Evolutionary conservation across 2,329 filamentous ascomycete species (phyloP), one percentile per base, ranked within the genome.

Genomic region (Amauroascus verrucosus): DNA sequence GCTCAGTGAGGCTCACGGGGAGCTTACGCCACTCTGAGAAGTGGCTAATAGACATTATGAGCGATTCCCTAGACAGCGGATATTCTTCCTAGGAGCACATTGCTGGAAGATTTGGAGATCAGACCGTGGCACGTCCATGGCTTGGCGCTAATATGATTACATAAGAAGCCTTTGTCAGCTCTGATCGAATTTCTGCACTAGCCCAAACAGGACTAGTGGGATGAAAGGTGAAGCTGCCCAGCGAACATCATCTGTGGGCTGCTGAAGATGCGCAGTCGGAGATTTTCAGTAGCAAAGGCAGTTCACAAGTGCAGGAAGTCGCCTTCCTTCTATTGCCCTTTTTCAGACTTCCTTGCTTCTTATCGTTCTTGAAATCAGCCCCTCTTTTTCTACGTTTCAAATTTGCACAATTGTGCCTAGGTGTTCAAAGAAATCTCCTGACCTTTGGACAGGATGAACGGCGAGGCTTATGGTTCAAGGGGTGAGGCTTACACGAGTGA

Each of bases 21-120:
- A 98, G 73, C 72, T 87, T 94, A 59, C 82, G 82, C 93, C 93
- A 98, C 66, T 88, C 85, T 14, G 83, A 77, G n/a, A 81, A 74
- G 28, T 76, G 77, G 47, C 67, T 67, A 47, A 70, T 53, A 43
- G 73, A 65, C 70, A 73, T 68, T 46, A 22, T 60, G 43, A 22
- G 5, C 9, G 28, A 8, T 18, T 28, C 30, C 14, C 18, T 32
- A 26, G 18, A 24, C 40, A 2, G 22, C 18, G 2, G 13, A 16
- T 43, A 14, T 26, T 2, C 20, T 24, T 16, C 7, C n/a, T 26
- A 20, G 37, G n/a, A 18, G 44, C 14, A 9, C n/a, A 3, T 35
- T 14, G n/a, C 33, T 35, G 20, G 18, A 2, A 24, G 13, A n/a
- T 24, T n/a, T 20, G 26, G 26, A 46, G 13, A n/a, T 46, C 43